Evolutionary conservation across 495 filamentous ascomycete species (phyloP), one percentile per base, ranked within the genome.

Genomic region (Neurospora terricola): DNA sequence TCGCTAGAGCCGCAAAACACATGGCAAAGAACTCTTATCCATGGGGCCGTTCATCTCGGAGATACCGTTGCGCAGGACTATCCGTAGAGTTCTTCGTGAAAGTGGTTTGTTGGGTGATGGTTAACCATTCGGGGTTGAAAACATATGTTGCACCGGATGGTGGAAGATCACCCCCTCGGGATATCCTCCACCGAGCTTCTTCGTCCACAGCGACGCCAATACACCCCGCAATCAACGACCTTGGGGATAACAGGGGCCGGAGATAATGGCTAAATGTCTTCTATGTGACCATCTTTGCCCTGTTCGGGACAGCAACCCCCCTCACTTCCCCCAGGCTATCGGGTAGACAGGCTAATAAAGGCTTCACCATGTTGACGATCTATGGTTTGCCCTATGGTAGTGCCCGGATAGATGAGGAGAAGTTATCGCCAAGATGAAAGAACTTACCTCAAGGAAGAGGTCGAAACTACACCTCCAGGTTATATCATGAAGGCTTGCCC

Each of bases 191-290:
- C 73, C 74, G 71, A 77, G 14, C 12, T 69, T 11, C 27, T 68
- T 30, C 12, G 5, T 4, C 23, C 21, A 69, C 40, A 4, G 14
- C 23, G 54, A 27, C 30, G 21, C 69, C 30, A 30, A 42, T 54
- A 30, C 54, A 72, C 75, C 75, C 74, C 74, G 73, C 76, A 76
- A 43, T 18, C 36, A 45, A 54, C 38, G 34, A 59, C 68, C 34
- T 54, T 36, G 73, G 59, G 12, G 39, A 21, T 34, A 72, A 16
- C 72, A 30, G 12, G 54, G 23, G 38, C 70, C 71, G 59, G 37
- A 45, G 43, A 74, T 42, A 69, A 75, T 71, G 73, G 75, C 68
- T 74, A 66, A 71, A 14, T 62, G 54, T 16, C 48, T 6, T 59
- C 11, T 30, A 12, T 6, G 21, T 76, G 69, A 23, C 45, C 72